phyloP scores from a whole-genome alignment of 768 basidiomycete species.

The Phylloporus scabripes region DNA sequence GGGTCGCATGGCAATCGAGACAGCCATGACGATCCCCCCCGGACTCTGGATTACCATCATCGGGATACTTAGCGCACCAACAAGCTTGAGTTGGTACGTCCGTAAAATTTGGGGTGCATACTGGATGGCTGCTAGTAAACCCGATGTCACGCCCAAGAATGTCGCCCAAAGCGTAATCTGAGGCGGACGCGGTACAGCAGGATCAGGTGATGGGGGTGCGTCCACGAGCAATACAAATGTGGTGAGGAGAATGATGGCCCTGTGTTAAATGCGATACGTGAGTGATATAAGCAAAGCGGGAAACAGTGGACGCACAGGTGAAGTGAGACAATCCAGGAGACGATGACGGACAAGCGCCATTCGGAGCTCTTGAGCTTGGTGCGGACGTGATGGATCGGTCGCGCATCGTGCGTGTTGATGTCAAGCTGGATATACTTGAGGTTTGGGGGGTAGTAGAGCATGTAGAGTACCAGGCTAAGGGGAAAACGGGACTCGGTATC shows the following conservation, averaged over 20 bases:
- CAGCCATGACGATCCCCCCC: conserved; percentile 81
- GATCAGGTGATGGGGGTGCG: conserved; percentile 33
- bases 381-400: conserved; percentile 39
- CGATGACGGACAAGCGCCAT: conserved; percentile 74
- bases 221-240: conserved; percentile 59
- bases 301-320: conserved; percentile 60
- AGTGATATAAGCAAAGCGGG: neutral
- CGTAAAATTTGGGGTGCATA: conserved; percentile 83
- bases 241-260: conserved; percentile 46
- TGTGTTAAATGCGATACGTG: neutral
- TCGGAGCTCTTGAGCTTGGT: conserved; percentile 51
- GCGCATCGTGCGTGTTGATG: conserved; percentile 38
- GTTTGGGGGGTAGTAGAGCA: conserved; percentile 85
- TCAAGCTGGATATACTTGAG: conserved; percentile 61
- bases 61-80: conserved; percentile 89
- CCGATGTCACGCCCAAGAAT: conserved; percentile 79
- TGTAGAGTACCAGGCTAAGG: conserved; percentile 77
- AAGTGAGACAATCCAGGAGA: conserved; percentile 62
- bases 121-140: conserved; percentile 73
- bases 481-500: neutral
- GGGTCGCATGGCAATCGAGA: conserved; percentile 72
- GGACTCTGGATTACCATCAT: conserved; percentile 97
- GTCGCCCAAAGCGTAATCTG: conserved; percentile 66
- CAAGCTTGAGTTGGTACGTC: conserved; percentile 73
- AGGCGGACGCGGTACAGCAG: conserved; percentile 31